Evolutionary conservation across 805 yeast genomes (phyloP), one percentile per base, ranked within the genome.

Genomic region (Komagataella populi): DNA sequence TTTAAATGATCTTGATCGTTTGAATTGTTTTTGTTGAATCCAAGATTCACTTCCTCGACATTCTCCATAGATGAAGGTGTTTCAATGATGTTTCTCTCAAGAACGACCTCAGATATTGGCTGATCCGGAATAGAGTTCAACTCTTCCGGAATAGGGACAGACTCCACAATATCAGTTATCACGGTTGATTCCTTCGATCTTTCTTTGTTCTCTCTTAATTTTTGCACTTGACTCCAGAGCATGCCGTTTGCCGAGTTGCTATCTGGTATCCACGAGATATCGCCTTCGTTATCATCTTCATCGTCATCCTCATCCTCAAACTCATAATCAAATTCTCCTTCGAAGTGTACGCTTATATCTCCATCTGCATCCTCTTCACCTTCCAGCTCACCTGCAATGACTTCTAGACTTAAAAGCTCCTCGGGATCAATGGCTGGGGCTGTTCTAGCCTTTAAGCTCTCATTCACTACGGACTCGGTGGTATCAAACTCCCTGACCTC

Each of bases 391-490:
- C 73, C 78, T 0, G 83, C 81, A 2, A 79, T 64, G 22, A 80
- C 49, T 54, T 80, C 84, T 14, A 81, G 61, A 51, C 79, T 78
- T 1, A 77, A 59, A 6, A 79, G 57, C 53, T 79, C 82, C 3
- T 72, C 70, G 4, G 66, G 65, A 50, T 70, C 73, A 47, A 74
- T 65, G 0, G 70, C 65, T 1, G 62, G 20, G 6, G 20, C 23
- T 7, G 20, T 17, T 12, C n/a, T 18, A 8, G 14, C 23, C 8
- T 44, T 18, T 14, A 20, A 44, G 46, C 23, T 18, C 2, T 12
- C 23, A 20, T 44, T 20, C 23, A 18, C 20, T 10, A 44, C 23
- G 8, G 20, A 18, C 46, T n/a, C 46, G 46, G 46, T 18, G 10
- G 46, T 20, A 14, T 18, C 39, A 30, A 30, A 30, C 39, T 30